Percentiles rank a stretch among this genome's conserved stretches.
Conservation (phyloP, 208 protist species). For the Trichomonas gallinae region DNA sequence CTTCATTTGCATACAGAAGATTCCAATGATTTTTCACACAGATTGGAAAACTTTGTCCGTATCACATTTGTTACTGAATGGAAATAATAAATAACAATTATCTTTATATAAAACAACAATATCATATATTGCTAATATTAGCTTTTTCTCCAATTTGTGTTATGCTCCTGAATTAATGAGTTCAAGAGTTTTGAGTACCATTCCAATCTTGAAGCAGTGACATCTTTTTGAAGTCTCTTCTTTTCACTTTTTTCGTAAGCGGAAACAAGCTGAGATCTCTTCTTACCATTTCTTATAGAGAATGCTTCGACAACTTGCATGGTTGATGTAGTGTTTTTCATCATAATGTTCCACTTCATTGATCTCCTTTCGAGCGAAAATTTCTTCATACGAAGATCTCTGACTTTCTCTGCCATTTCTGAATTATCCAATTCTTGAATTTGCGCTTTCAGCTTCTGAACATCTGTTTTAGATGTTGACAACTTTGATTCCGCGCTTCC, state of each 20-base stretch:
- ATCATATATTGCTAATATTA: neutral
- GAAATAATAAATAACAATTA: neutral
- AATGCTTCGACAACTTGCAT: constrained; percentile 6
- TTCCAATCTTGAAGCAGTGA: neutral
- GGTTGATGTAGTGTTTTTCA: neutral
- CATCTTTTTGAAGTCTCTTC: neutral
- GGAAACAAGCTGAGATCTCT: neutral
- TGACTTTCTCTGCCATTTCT: neutral
- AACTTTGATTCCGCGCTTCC: neutral
- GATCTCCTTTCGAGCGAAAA: neutral
- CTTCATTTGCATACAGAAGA: no score
- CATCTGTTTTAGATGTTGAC: neutral
- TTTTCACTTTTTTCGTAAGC: neutral
- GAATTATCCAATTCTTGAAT: neutral
- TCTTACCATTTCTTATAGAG: neutral
- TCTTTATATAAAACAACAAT: neutral
- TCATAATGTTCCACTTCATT: neutral
- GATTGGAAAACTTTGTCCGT: no score
- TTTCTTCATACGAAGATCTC: neutral
- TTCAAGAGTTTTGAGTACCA: neutral
- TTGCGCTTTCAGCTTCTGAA: neutral
- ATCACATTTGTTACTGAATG: no score
- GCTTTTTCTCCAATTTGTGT: neutral
- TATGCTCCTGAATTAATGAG: neutral
- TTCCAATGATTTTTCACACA: no score